Base-by-base conservation (phyloP, 192 early-diverging fungal species). In the Thoreauomyces humboldtii region DNA sequence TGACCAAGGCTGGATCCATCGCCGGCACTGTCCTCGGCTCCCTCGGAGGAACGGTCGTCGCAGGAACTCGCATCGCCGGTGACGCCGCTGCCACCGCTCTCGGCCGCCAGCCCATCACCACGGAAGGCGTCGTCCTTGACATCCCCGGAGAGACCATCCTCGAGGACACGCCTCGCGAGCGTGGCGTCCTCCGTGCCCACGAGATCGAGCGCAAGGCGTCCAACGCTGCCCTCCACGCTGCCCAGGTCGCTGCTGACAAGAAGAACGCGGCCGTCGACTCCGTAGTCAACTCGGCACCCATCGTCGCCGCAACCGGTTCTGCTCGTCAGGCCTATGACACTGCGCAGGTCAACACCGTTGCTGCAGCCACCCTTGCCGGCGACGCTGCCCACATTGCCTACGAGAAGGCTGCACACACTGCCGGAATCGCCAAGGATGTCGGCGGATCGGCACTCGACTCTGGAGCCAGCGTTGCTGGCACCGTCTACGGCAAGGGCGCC, bases 321-420 rank as follows among this genome's bases (percentile, higher is more conserved):
- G 34, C 64, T 31, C 4, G 15, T 0, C 28, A 19, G 7, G 64
- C 64, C 15, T 66, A 42, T 1, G 53, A 57, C 45, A 12, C 46
- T 12, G 64, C 64, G 12, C 25, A 46, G 33, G 53, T 25, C 31
- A 66, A 46, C 36, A 46, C 43, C 15, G 11, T 36, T 38, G 53
- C 64, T 5, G 64, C 53, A 7, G 52, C 31, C 2, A 66, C 64
- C 27, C 27, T 66, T 42, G 64, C 38, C 42, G 64, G 64, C 24
- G 64, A 66, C 27, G 54, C 54, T 24, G 64, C 64, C 3, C 19
- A 47, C 22, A 0, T 12, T 15, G 44, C 42, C 0, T 46, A 29
- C 29, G 42, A 61, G 25, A 44, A n/a, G 17, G 29, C 59, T 12
- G 45, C 59, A 0, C 53, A 42, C 4, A 28, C 45, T 31, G 59